These are phyloP conservation scores for Thalia dealbata DNA, from an alignment of 176 grass and related monocot species.

Conservation along the genomic window DNA sequence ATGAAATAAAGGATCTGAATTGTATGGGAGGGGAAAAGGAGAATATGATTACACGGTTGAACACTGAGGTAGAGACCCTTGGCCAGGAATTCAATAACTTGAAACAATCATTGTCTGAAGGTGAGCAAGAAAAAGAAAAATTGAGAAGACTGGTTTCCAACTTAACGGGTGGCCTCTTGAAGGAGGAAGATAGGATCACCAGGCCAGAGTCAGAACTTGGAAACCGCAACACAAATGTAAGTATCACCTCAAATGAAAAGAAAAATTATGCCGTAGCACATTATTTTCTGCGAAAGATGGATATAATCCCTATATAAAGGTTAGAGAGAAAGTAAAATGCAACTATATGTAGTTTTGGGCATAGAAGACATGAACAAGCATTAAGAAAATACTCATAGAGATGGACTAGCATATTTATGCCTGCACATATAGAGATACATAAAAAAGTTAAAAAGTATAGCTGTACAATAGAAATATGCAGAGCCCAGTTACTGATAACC, in stretches of 20 bases:
- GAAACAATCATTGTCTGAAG: conserved; percentile 1
- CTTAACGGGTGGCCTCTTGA: not conserved
- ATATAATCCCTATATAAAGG: not conserved
- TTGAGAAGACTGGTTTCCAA: not conserved
- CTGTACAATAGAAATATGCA: not conserved
- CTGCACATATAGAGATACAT: not conserved
- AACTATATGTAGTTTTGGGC: not conserved
- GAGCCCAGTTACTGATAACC: not conserved
- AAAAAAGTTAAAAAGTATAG: not conserved
- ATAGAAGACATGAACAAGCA: not conserved
- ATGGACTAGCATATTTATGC: not conserved
- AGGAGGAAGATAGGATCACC: not conserved
- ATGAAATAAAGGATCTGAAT: conserved; percentile 39
- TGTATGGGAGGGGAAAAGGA: conserved; percentile 44
- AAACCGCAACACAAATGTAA: not conserved
- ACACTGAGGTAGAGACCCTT: conserved; percentile 43
- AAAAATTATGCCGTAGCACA: not conserved
- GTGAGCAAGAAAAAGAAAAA: not conserved
- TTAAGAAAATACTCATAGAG: not conserved
- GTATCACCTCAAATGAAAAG: not conserved
- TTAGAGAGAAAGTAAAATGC: not conserved
- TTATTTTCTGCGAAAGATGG: not conserved
- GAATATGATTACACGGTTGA: conserved; percentile 36
- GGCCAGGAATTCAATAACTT: conserved; percentile 36
- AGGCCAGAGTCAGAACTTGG: not conserved